These are phyloP conservation scores for Cotoneaster glaucophyllus DNA, from an alignment of 306 rosid genomes.

Conservation along the genomic window DNA sequence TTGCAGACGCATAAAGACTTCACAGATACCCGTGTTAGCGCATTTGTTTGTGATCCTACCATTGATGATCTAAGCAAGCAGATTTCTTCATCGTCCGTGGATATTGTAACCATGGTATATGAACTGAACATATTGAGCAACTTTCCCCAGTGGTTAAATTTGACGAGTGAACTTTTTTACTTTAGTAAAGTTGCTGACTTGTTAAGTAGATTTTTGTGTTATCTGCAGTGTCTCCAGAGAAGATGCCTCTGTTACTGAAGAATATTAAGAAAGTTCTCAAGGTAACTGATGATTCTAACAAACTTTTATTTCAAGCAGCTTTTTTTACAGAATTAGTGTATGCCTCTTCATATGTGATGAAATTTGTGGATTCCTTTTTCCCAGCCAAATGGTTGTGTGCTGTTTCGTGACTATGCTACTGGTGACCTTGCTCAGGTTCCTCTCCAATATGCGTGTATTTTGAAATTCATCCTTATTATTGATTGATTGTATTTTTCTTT, in stretches of 20 bases:
- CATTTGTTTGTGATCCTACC: constrained; percentile 86
- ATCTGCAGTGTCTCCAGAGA: constrained; percentile 96
- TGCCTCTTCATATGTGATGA: constrained; percentile 15
- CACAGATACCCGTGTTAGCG: constrained; percentile 55
- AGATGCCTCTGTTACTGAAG: constrained; percentile 72
- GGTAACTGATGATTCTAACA: constrained; percentile 25
- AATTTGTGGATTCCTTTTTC: constrained; percentile 15
- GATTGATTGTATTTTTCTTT: not conserved
- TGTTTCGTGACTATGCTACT: constrained; percentile 83
- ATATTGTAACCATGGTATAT: constrained; percentile 84
- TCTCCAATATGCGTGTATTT: constrained; percentile 1
- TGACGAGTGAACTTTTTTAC: constrained; percentile 4
- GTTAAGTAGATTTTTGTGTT: constrained; percentile 90
- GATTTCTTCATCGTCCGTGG: constrained; percentile 66
- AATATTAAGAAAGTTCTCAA: constrained; percentile 70
- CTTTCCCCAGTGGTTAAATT: constrained; percentile 15
- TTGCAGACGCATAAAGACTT: constrained; percentile 72
- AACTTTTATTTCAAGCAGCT: not conserved
- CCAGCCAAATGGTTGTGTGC: constrained; percentile 72
- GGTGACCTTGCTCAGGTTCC: constrained; percentile 99
- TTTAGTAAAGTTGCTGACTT: constrained; percentile 49
- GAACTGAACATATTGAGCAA: constrained; percentile 13
- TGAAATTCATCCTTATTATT: not conserved
- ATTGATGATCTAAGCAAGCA: constrained; percentile 64
- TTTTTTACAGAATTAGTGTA: constrained; percentile 8